Conservation (phyloP, 2,329 filamentous ascomycete species). For the Drechslerella coelobrocha region DNA sequence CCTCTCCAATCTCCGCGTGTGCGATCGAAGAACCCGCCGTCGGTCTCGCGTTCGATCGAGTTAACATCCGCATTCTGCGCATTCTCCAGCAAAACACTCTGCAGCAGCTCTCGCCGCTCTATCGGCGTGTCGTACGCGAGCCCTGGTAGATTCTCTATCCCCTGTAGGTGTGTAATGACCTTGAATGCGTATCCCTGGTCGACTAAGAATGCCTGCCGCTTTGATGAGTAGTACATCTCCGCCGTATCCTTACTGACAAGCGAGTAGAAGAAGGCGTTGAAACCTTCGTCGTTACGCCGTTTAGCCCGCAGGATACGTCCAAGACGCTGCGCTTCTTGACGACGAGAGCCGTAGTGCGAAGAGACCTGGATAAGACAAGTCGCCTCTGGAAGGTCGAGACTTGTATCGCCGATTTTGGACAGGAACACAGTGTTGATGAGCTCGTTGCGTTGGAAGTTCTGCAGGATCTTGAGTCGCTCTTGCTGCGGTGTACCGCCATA, state of each 20-base stretch:
- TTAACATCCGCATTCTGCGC: constrained; percentile 75
- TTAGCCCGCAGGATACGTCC: constrained; percentile 94
- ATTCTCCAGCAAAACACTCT: constrained; percentile 75
- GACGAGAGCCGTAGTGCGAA: constrained; percentile 93
- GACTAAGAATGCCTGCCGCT: constrained; percentile 93
- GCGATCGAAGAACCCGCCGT: constrained; percentile 65
- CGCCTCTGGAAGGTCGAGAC: constrained; percentile 93
- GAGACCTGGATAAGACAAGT: constrained; percentile 97
- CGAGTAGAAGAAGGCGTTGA: constrained; percentile 99
- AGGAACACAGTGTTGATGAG: constrained; percentile 90
- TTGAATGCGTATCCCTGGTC: constrained; percentile 99
- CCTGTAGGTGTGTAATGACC: constrained; percentile 93
- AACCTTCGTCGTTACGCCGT: constrained; percentile 93
- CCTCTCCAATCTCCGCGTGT: constrained; percentile 60
- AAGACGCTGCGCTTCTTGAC: constrained; percentile 92
- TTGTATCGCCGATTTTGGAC: constrained; percentile 97
- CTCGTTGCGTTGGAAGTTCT: constrained; percentile 94
- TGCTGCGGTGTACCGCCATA: constrained; percentile 85
- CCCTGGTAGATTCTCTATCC: constrained; percentile 81
- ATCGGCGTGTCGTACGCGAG: constrained; percentile 79
- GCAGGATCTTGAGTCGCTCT: constrained; percentile 84
- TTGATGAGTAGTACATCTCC: constrained; percentile 97
- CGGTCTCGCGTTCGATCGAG: constrained; percentile 74
- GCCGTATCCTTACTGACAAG: constrained; percentile 96
- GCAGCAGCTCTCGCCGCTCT: constrained; percentile 83